Base-by-base conservation (phyloP, 1,284 basidiomycete genomes). In the Xanthoconium separans region DNA sequence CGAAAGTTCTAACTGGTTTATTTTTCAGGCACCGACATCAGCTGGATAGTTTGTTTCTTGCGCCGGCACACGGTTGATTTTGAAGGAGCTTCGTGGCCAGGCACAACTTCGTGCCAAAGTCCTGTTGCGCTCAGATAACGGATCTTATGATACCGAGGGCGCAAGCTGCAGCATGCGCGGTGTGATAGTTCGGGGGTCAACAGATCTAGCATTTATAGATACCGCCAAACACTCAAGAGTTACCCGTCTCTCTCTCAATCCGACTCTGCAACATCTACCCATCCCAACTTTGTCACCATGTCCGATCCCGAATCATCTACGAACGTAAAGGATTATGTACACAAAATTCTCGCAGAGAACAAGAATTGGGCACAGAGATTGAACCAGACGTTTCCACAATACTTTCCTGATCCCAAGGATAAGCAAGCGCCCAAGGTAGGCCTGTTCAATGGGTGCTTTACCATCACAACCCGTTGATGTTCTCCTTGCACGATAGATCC, bases 401-500 rank as follows among this genome's bases (percentile, higher is more conserved):
- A 66, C 37, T 69, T 66, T 16, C 57, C 65, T 4, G 36, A 58
- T 45, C 51, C 49, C 2, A 47, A 24, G 16, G 30, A 2, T 4
- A 45, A 44, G 20, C 65, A 66, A 41, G 45, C 24, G 1, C 65
- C 68, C 16, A 69, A 65, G 52, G 65, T 61, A 42, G 9, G 56
- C 29, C 33, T 30, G 5, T 8, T n/a, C 20, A 20, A 15, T 30
- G 16, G 1, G 27, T 27, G 13, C 39, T 11, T 10, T n/a, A 37
- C 34, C 29, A n/a, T 31, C 10, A 31, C 18, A 10, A 15, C 15
- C 8, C 9, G 13, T 51, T 22, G 41, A 49, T n/a, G 2, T 18
- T 1, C 27, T 20, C 6, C 34, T 11, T 20, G 2, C 20, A 4
- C n/a, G 13, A 46, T 6, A 79, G 70, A 58, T 76, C 33, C 73